phyloP scores from a whole-genome alignment of 1,139 yeast genomes.

The Zygosaccharomyces sapae region DNA sequence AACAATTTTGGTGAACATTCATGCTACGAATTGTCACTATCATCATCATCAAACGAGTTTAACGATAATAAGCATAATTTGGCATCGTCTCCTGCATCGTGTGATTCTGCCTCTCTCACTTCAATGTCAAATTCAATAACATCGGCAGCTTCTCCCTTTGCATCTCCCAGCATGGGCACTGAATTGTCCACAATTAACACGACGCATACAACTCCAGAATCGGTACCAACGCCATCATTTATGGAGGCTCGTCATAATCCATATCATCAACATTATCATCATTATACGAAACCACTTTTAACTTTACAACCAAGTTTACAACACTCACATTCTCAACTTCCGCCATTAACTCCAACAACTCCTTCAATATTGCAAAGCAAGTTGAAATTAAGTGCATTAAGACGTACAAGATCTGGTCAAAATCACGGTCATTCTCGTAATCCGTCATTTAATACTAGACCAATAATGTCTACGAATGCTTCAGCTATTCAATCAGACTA shows the following conservation, averaged over 20 bases:
- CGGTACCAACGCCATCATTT: slow-evolving; percentile 13
- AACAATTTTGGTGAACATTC: neutral
- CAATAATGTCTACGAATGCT: neutral
- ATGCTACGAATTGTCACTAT: neutral
- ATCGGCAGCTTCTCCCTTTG: slow-evolving; percentile 18
- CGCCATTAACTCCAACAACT: slow-evolving; percentile 26
- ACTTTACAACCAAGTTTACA: slow-evolving; percentile 1
- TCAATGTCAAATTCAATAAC: slow-evolving; percentile 5
- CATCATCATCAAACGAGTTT: neutral
- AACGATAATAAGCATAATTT: neutral
- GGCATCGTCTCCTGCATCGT: slow-evolving; percentile 14
- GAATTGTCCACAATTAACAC: slow-evolving; percentile 9
- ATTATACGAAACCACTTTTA: neutral
- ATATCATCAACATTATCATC: neutral
- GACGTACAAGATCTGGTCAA: slow-evolving; percentile 9
- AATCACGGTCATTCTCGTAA: slow-evolving; percentile 5
- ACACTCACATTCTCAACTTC: slow-evolving; percentile 8
- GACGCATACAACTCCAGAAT: slow-evolving; percentile 13
- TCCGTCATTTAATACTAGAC: slow-evolving; percentile 1
- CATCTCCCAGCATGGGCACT: slow-evolving; percentile 17
- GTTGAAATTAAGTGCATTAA: slow-evolving; percentile 10
- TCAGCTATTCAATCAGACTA: slow-evolving; percentile 9
- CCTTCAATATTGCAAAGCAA: slow-evolving; percentile 22
- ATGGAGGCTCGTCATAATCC: slow-evolving; percentile 6
- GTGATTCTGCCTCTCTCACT: slow-evolving; percentile 12